Conservation (phyloP, 23 red algal genomes). For the Gracilaria domingensis region DNA sequence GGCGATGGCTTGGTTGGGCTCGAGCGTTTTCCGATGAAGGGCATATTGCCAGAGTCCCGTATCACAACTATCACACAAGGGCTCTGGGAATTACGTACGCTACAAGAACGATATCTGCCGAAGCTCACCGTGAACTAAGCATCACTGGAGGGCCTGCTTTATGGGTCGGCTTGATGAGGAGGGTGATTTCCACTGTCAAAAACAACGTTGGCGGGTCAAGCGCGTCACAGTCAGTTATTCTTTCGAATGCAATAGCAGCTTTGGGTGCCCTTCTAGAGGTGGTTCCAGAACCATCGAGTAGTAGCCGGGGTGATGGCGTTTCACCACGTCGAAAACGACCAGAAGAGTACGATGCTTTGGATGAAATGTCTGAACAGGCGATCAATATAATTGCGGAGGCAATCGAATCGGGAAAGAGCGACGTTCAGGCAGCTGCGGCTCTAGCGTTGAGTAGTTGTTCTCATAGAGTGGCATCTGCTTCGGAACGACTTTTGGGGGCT, state of each 20-base stretch:
- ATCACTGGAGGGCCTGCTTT: slow-evolving; percentile 59
- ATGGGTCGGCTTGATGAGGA: slow-evolving; percentile 65
- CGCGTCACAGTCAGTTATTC: slow-evolving; percentile 37
- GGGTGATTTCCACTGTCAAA: slow-evolving; percentile 45
- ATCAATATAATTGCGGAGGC: slow-evolving; percentile 43
- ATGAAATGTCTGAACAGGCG: slow-evolving; percentile 35
- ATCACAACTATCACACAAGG: slow-evolving; percentile 70
- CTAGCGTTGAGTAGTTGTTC: slow-evolving; percentile 60
- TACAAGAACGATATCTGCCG: slow-evolving; percentile 53
- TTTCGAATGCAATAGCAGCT: slow-evolving; percentile 56
- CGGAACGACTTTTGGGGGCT: slow-evolving; percentile 47
- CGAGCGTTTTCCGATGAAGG: slow-evolving; percentile 63
- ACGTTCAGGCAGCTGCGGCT: slow-evolving; percentile 51
- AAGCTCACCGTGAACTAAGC: slow-evolving; percentile 71
- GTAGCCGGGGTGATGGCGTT: not conserved
- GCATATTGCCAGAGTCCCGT: slow-evolving; percentile 36
- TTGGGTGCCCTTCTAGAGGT: slow-evolving; percentile 68
- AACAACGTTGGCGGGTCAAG: slow-evolving; percentile 13
- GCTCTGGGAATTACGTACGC: slow-evolving; percentile 63
- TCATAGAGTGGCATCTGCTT: slow-evolving; percentile 50
- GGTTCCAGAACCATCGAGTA: slow-evolving; percentile 44
- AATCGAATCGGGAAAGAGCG: slow-evolving; percentile 43
- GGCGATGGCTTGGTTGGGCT: slow-evolving; percentile 43
- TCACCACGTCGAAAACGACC: slow-evolving; percentile 17
- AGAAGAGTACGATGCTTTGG: slow-evolving; percentile 16